Percentiles rank a stretch among this genome's conserved stretches.
Evolutionary conservation across 176 grass and related monocot species (phyloP).

Genomic region (Aechmea fasciata): DNA sequence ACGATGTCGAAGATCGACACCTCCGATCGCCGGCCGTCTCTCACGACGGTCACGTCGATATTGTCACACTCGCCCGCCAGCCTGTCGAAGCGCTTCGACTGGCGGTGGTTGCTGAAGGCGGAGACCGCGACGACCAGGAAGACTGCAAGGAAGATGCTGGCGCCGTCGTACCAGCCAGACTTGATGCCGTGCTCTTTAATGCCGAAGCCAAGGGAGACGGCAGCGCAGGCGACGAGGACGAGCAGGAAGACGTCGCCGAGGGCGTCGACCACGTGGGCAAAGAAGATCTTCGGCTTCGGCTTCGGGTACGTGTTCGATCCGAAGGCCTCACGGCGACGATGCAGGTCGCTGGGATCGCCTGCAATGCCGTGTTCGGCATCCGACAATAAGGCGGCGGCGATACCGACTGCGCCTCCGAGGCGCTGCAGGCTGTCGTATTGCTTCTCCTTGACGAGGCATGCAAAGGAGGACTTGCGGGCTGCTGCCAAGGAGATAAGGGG

Average conservation of each 20-base stretch:
- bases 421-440: slow-evolving; percentile 9
- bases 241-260: slow-evolving; percentile 52
- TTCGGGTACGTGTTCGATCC: slow-evolving; percentile 55
- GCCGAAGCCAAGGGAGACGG: slow-evolving; percentile 52
- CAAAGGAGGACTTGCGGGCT: slow-evolving; percentile 9
- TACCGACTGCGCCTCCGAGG: slow-evolving; percentile 25
- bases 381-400: slow-evolving; percentile 25
- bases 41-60: slow-evolving; percentile 30
- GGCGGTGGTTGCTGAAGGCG: slow-evolving; percentile 54
- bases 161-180: slow-evolving; percentile 71
- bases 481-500: not conserved
- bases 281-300: slow-evolving; percentile 44
- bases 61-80: slow-evolving; percentile 32
- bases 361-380: slow-evolving; percentile 27
- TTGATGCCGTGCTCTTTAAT: slow-evolving; percentile 58
- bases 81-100: slow-evolving; percentile 42
- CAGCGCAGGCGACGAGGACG: slow-evolving; percentile 46
- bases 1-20: slow-evolving; percentile 48
- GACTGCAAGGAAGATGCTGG: slow-evolving; percentile 64
- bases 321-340: slow-evolving; percentile 28
- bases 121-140: slow-evolving; percentile 50
- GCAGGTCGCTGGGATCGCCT: slow-evolving; percentile 24
- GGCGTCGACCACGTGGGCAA: slow-evolving; percentile 39
- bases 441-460: slow-evolving; percentile 40
- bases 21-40: slow-evolving; percentile 27